Percentiles rank a stretch among this genome's conserved stretches.
These are phyloP conservation scores for Phytophthora chlamydospora DNA, from an alignment of 352 stramenopile genomes.

Conservation along the genomic window DNA sequence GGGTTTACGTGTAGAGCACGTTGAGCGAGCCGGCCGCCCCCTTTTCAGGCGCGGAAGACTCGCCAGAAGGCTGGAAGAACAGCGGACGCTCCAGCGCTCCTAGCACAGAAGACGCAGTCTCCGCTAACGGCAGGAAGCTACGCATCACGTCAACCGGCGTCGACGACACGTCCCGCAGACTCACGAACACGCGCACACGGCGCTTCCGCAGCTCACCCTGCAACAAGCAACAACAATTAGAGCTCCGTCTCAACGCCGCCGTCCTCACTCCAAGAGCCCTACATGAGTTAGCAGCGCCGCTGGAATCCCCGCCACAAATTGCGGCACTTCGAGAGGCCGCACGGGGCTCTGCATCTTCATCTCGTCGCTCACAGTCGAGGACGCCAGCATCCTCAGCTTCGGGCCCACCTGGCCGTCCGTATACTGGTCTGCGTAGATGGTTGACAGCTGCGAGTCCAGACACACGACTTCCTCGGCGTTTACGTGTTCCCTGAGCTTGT, in stretches of 20 bases:
- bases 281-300: slow-evolving; percentile 70
- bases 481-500: slow-evolving; percentile 48
- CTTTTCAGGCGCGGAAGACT: slow-evolving; percentile 2
- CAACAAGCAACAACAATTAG: slow-evolving; percentile 9
- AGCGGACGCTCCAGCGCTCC: slow-evolving; percentile 47
- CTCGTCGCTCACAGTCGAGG: slow-evolving; percentile 37
- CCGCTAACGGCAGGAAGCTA: slow-evolving; percentile 51
- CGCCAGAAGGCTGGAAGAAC: slow-evolving; percentile 30
- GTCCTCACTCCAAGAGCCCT: slow-evolving; percentile 9
- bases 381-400: slow-evolving; percentile 55
- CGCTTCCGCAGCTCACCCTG: slow-evolving; percentile 63
- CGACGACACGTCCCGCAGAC: slow-evolving; percentile 51
- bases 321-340: slow-evolving; percentile 57
- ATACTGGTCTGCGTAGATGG: slow-evolving; percentile 56
- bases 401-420: slow-evolving; percentile 31
- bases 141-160: slow-evolving; percentile 47
- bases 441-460: slow-evolving; percentile 63
- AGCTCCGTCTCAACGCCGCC: slow-evolving; percentile 1
- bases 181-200: slow-evolving; percentile 61
- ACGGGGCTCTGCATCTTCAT: slow-evolving; percentile 40
- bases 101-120: slow-evolving; percentile 30
- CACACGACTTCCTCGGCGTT: slow-evolving; percentile 55
- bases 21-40: slow-evolving; percentile 25
- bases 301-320: slow-evolving; percentile 57
- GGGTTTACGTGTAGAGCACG: slow-evolving; percentile 64